Evolutionary conservation across 2,329 filamentous ascomycete genomes (phyloP).

Genomic region (Teratosphaeria gauchensis): DNA sequence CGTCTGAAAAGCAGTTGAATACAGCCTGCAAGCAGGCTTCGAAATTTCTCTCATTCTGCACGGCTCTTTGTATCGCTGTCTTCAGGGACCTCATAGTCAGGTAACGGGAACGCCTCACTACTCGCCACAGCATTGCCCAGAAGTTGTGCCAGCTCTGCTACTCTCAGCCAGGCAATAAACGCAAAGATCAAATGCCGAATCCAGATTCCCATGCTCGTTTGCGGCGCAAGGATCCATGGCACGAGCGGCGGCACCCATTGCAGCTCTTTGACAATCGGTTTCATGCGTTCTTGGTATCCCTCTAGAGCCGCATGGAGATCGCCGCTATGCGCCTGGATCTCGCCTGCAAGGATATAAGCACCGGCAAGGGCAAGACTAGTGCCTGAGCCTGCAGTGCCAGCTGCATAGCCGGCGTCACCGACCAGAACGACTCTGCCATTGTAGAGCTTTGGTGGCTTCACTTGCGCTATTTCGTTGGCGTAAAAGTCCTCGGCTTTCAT

Average conservation of each 20-base stretch:
- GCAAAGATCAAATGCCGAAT: slow-evolving; percentile 20
- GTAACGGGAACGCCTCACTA: not conserved
- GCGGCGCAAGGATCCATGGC: slow-evolving; percentile 2
- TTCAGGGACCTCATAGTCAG: not conserved
- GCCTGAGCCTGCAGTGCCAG: slow-evolving; percentile 26
- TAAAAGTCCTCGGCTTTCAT: slow-evolving; percentile 16
- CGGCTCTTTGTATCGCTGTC: too few species aligned
- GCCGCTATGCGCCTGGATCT: slow-evolving; percentile 8
- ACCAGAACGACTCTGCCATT: slow-evolving; percentile 30
- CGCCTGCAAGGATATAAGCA: slow-evolving; percentile 23
- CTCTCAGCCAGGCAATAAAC: slow-evolving; percentile 19
- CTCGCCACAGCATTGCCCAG: not conserved
- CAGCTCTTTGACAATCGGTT: slow-evolving; percentile 10
- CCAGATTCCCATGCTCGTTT: slow-evolving; percentile 6
- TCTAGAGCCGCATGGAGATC: slow-evolving; percentile 14
- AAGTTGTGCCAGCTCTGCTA: not conserved
- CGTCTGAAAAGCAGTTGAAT: too few species aligned
- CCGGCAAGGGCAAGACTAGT: slow-evolving; percentile 24
- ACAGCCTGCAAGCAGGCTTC: too few species aligned
- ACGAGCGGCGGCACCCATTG: slow-evolving; percentile 11
- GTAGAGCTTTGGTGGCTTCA: slow-evolving; percentile 23
- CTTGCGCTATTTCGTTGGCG: slow-evolving; percentile 23
- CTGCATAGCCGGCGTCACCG: slow-evolving; percentile 32
- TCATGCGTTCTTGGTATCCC: slow-evolving; percentile 4
- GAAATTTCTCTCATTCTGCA: too few species aligned